Percentiles rank a stretch among this genome's conserved stretches.
Evolutionary conservation across 1,139 yeast genomes (phyloP).

Genomic region (Kazachstania sp.): DNA sequence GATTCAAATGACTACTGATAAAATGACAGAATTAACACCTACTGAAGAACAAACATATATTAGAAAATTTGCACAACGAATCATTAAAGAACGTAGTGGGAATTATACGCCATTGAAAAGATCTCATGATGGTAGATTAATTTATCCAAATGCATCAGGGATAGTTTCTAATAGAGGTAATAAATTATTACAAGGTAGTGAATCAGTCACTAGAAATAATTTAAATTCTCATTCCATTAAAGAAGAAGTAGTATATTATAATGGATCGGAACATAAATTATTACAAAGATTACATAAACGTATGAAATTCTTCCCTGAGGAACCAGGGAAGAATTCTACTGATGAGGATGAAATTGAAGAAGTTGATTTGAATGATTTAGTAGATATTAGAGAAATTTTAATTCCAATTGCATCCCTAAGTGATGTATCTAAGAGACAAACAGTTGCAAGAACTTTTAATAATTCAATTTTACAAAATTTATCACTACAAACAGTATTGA

Average conservation of each 20-base stretch:
- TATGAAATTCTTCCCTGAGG: constrained; percentile 19
- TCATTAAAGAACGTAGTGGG: constrained; percentile 28
- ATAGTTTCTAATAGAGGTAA: constrained; percentile 49
- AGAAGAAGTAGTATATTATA: constrained; percentile 32
- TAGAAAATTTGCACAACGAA: constrained; percentile 22
- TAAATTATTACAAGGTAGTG: constrained; percentile 45
- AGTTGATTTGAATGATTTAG: constrained; percentile 31
- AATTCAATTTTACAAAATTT: constrained; percentile 44
- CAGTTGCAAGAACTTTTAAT: constrained; percentile 57
- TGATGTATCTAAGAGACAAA: constrained; percentile 65
- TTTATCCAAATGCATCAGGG: constrained; percentile 27
- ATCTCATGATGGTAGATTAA: constrained; percentile 20
- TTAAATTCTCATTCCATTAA: constrained; percentile 33
- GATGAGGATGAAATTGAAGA: constrained; percentile 23
- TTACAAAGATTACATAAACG: constrained; percentile 26
- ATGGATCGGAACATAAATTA: constrained; percentile 30
- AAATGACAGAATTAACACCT: background rate
- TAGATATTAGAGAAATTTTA: constrained; percentile 47
- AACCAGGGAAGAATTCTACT: constrained; percentile 15
- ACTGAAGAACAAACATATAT: constrained; percentile 11
- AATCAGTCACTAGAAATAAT: constrained; percentile 31
- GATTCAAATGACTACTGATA: constrained; percentile 1
- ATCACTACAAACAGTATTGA: constrained; percentile 63
- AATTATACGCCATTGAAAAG: constrained; percentile 27
- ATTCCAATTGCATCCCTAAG: constrained; percentile 76